A percentile compares a stretch with the other conserved stretches of the same genome.
phyloP scores from a whole-genome alignment of 345 rosid species.

The Hibiscus mutabilis region DNA sequence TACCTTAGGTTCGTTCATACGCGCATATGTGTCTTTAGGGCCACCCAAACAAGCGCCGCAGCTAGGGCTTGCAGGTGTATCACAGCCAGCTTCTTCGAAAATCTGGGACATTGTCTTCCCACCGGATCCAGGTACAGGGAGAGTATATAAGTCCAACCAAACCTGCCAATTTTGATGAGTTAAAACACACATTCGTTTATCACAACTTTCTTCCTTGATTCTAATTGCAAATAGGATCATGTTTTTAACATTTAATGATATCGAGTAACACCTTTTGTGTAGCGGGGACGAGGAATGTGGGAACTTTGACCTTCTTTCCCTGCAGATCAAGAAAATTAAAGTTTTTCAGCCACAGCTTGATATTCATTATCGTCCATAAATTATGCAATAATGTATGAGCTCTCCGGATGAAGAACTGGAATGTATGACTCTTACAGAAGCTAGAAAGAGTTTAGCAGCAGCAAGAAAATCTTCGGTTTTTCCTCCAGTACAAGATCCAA shows the following conservation, averaged over 20 bases:
- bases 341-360: not conserved
- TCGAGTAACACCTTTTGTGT: slow-evolving; percentile 61
- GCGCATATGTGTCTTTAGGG: slow-evolving; percentile 89
- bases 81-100: slow-evolving; percentile 98
- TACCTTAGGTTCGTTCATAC: slow-evolving; percentile 82
- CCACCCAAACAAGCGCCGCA: slow-evolving; percentile 99
- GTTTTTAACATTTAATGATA: not conserved
- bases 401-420: not conserved
- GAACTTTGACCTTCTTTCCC: slow-evolving; percentile 90
- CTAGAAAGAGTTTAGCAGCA: slow-evolving; percentile 80
- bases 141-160: slow-evolving; percentile 82
- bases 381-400: not conserved
- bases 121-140: slow-evolving; percentile 92
- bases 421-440: slow-evolving; percentile 49
- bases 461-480: slow-evolving; percentile 92
- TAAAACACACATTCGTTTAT: not conserved
- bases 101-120: slow-evolving; percentile 96
- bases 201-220: not conserved
- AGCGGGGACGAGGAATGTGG: slow-evolving; percentile 96
- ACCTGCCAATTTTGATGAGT: slow-evolving; percentile 36
- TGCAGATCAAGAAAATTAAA: slow-evolving; percentile 26
- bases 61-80: slow-evolving; percentile 89
- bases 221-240: not conserved
- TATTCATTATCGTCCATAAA: not conserved
- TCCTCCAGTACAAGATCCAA: slow-evolving; percentile 99